Conservation (phyloP, 306 rosid species). For the Lupinus albus region DNA sequence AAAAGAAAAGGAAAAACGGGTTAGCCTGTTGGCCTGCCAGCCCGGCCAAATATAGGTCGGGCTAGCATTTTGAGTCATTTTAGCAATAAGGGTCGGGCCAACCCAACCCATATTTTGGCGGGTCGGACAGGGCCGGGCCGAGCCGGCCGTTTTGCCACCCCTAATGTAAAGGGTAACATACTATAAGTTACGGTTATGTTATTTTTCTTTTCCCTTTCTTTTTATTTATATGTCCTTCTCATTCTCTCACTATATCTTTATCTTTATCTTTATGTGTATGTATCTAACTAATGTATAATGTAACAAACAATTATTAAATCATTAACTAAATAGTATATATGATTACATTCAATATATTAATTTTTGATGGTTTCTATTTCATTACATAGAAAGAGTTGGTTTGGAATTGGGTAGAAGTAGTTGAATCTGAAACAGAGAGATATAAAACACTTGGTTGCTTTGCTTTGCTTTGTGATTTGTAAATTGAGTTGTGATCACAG, state of each 20-base stretch:
- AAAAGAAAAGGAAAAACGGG: too few species aligned
- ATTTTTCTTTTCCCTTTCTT: not conserved
- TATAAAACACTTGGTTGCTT: conserved; percentile 3
- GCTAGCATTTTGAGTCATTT: too few species aligned
- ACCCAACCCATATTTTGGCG: too few species aligned
- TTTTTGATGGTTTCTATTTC: conserved; percentile 35
- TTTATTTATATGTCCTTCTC: not conserved
- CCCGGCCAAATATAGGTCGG: too few species aligned
- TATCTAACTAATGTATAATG: too few species aligned
- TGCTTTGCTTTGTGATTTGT: not conserved
- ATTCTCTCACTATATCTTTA: not conserved
- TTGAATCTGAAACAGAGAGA: conserved; percentile 21
- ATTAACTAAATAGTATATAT: not conserved
- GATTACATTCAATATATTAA: not conserved
- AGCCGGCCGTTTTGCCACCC: too few species aligned
- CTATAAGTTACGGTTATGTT: conserved; percentile 10
- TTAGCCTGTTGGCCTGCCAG: too few species aligned
- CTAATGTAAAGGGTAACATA: too few species aligned
- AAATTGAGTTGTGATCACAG: too few species aligned
- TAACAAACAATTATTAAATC: conserved; percentile 9
- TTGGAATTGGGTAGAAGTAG: conserved; percentile 41
- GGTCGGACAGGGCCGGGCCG: too few species aligned
- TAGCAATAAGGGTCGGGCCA: too few species aligned
- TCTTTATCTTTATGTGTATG: not conserved
- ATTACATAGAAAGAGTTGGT: conserved; percentile 44